Percentiles rank a stretch among this genome's conserved stretches.
Evolutionary conservation across 1,139 yeast genomes (phyloP).

Genomic region (Suhomyces atakaporum): DNA sequence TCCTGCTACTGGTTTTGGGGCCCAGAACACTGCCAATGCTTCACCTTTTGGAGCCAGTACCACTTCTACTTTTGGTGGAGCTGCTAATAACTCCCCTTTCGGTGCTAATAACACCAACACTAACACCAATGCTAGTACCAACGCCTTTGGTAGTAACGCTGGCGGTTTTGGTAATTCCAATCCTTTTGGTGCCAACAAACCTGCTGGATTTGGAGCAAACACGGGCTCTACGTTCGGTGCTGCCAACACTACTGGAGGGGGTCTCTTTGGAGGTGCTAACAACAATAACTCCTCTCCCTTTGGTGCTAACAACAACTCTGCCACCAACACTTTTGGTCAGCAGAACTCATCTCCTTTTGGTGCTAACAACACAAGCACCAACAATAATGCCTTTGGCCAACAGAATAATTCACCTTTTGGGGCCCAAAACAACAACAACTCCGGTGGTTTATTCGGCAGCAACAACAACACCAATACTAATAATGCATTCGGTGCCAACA

Average conservation of each 20-base stretch:
- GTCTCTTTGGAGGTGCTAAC: slow-evolving; percentile 31
- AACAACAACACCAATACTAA: slow-evolving; percentile 16
- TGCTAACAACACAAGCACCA: slow-evolving; percentile 13
- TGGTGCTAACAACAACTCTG: slow-evolving; percentile 18
- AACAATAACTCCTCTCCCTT: slow-evolving; percentile 13
- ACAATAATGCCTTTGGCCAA: slow-evolving; percentile 21
- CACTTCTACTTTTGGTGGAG: no score
- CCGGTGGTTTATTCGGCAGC: slow-evolving; percentile 28
- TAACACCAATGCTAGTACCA: slow-evolving; percentile 17
- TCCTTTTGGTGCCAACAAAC: slow-evolving; percentile 23
- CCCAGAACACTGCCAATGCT: slow-evolving; percentile 15
- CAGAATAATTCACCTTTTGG: slow-evolving; percentile 19
- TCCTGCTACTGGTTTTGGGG: slow-evolving; percentile 20
- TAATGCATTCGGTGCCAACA: slow-evolving; percentile 20
- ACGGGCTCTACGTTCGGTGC: slow-evolving; percentile 17
- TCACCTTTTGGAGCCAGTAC: slow-evolving; percentile 29
- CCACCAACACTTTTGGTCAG: slow-evolving; percentile 28
- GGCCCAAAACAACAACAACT: slow-evolving; percentile 8
- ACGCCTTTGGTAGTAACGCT: slow-evolving; percentile 11
- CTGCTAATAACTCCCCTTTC: no score
- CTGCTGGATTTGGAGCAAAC: slow-evolving; percentile 11
- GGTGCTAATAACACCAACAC: slow-evolving; percentile 18
- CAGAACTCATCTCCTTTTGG: slow-evolving; percentile 17
- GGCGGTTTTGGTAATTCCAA: slow-evolving; percentile 18
- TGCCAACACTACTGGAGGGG: slow-evolving; percentile 16